Evolutionary conservation across 1,139 yeast species (phyloP), one percentile per base, ranked within the genome.

Genomic region (Hansenula lynferdii): DNA sequence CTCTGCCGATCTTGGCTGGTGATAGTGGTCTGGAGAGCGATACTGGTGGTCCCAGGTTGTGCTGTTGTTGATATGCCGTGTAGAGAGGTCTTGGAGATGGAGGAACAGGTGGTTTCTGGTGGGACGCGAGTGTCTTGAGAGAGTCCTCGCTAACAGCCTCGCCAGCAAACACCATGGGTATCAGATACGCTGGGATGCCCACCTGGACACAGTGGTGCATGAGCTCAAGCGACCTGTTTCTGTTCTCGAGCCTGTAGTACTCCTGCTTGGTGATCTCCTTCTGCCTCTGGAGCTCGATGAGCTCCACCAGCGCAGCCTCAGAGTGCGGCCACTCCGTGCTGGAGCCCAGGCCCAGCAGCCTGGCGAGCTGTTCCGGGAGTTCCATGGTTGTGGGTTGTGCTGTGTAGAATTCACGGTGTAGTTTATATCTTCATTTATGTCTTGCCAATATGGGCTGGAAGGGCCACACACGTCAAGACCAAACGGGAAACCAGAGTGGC

Each of bases 221-320:
- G 20, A 89, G 67, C 41, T 78, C 80, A 31, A 83, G 62, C 28
- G 84, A 75, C 42, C 75, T 71, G 40, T 73, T 72, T 24, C 83
- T 69, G 28, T 72, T 65, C 55, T 89, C 96, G 27, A 82, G 65
- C 41, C 73, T 74, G 57, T 84, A 81, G 51, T 70, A 82, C 49
- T 85, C 95, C 58, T 89, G 97, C 49, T 82, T 82, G 1, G 97
- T 85, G 30, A 75, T 70, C 57, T 90, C 97, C 54, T 85, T 95
- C 56, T 86, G 94, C 3, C 78, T 64, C 42, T 81, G 74, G 23
- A 86, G 69, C 31, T 72, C 72, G 31, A 89, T 63, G 0, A 90
- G 78, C 48, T 78, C 81, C 21, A 72, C 59, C 28, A 81, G 69
- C 3, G 94, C 73, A 18, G 70, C 67, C 43, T 85, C 90, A 3